phyloP scores from a whole-genome alignment of 1,284 basidiomycete genomes.

The Moesziomyces sp. region DNA sequence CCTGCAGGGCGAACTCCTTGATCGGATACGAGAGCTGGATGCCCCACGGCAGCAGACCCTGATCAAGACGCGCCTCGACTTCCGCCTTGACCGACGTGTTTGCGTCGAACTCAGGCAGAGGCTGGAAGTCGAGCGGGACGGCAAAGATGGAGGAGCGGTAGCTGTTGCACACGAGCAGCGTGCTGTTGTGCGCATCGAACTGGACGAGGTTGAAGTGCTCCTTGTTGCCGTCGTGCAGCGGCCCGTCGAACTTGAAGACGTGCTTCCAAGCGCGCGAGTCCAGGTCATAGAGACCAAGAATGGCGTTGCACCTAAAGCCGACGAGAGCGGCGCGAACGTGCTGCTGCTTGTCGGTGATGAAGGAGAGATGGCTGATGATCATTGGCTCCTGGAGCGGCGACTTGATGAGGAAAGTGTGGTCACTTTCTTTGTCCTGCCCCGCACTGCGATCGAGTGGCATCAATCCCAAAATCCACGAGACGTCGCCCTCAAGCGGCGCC shows the following conservation, averaged over 20 bases:
- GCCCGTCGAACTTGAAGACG: conserved; percentile 20
- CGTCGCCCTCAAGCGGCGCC: conserved; percentile 12
- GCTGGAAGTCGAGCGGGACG: conserved; percentile 20
- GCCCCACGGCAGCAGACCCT: conserved; percentile 24
- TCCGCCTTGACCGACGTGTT: neutral
- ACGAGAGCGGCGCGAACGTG: conserved; percentile 15
- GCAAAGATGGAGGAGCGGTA: conserved; percentile 41
- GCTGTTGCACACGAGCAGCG: conserved; percentile 37
- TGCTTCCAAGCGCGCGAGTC: conserved; percentile 21
- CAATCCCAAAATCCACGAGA: conserved; percentile 23
- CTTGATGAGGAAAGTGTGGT: conserved; percentile 14
- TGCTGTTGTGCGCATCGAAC: conserved; percentile 8
- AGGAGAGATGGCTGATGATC: conserved; percentile 33
- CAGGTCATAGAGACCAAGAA: conserved; percentile 35
- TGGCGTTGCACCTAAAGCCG: conserved; percentile 37
- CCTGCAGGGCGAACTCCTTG: conserved; percentile 24
- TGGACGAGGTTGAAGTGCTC: conserved; percentile 37
- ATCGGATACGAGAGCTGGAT: conserved; percentile 24
- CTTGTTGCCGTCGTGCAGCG: conserved; percentile 3
- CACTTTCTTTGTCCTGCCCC: neutral
- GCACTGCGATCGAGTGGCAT: conserved; percentile 5
- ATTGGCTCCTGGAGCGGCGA: conserved; percentile 24
- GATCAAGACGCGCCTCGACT: neutral
- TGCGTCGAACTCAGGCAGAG: conserved; percentile 7
- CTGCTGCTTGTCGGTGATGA: conserved; percentile 8